Conservation (phyloP, 2,329 filamentous ascomycete genomes). For the Claviceps fusiformis region DNA sequence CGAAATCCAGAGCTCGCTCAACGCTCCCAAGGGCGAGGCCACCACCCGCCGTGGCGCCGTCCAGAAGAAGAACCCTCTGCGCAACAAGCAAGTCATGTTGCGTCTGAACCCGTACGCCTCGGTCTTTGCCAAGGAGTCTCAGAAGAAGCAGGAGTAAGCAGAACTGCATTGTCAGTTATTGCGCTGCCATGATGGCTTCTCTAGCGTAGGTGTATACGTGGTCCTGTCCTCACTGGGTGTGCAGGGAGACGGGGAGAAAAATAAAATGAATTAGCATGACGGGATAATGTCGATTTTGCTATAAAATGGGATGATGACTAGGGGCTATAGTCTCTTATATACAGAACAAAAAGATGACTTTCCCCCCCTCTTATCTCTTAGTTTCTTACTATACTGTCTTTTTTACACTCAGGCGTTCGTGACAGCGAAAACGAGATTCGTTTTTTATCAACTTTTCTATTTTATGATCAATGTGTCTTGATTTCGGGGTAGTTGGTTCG, state of each 20-base stretch:
- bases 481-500: no score
- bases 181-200: no score
- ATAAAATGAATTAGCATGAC: neutral
- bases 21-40: constrained; percentile 78
- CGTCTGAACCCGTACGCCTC: constrained; percentile 97
- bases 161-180: no score
- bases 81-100: constrained; percentile 97
- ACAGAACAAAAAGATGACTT: neutral
- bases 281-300: no score
- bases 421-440: constrained; percentile 6
- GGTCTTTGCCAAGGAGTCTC: constrained; percentile 61
- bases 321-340: neutral
- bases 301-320: neutral
- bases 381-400: neutral
- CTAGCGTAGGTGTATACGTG: neutral
- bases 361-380: neutral
- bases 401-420: constrained; percentile 18
- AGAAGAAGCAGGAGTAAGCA: constrained; percentile 23
- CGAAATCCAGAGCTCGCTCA: constrained; percentile 93
- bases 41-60: constrained; percentile 79
- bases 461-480: constrained; percentile 5
- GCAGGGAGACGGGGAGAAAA: constrained; percentile 16
- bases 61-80: constrained; percentile 99
- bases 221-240: constrained; percentile 23
- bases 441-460: neutral